Conservation (phyloP, 2,329 filamentous ascomycete species). For the Neonectria hederae region DNA sequence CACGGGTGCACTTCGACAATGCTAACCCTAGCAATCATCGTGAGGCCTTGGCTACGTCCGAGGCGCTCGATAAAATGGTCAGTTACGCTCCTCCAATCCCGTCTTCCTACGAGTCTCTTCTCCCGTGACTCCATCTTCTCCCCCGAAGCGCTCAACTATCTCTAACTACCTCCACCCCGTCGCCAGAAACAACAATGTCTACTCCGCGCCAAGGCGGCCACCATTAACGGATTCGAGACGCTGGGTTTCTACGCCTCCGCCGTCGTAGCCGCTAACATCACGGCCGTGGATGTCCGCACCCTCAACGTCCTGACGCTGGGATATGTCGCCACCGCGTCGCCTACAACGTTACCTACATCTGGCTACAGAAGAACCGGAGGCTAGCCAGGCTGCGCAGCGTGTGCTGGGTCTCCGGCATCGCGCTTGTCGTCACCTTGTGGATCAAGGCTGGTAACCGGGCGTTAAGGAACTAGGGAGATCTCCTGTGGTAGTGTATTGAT, state of each 20-base stretch:
- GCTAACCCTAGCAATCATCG: constrained; percentile 51
- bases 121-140: background rate
- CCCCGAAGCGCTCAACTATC: background rate
- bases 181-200: constrained; percentile 62
- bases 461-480: constrained; percentile 17
- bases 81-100: constrained; percentile 1
- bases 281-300: constrained; percentile 48
- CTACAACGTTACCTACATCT: constrained; percentile 57
- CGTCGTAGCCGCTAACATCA: constrained; percentile 57
- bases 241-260: constrained; percentile 54
- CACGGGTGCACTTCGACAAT: constrained; percentile 50
- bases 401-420: constrained; percentile 50
- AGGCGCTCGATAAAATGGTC: constrained; percentile 45
- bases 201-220: constrained; percentile 62
- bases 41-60: constrained; percentile 45
- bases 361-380: constrained; percentile 52
- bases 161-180: background rate
- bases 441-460: constrained; percentile 51
- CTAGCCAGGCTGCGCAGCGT: constrained; percentile 50
- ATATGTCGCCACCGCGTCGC: constrained; percentile 52
- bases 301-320: constrained; percentile 53
- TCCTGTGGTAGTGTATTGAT: background rate
- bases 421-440: constrained; percentile 50
- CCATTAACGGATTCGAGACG: constrained; percentile 56
- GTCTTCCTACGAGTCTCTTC: background rate